phyloP scores from a whole-genome alignment of 2,329 filamentous ascomycete species.

The Verticillium zaregamsianum region DNA sequence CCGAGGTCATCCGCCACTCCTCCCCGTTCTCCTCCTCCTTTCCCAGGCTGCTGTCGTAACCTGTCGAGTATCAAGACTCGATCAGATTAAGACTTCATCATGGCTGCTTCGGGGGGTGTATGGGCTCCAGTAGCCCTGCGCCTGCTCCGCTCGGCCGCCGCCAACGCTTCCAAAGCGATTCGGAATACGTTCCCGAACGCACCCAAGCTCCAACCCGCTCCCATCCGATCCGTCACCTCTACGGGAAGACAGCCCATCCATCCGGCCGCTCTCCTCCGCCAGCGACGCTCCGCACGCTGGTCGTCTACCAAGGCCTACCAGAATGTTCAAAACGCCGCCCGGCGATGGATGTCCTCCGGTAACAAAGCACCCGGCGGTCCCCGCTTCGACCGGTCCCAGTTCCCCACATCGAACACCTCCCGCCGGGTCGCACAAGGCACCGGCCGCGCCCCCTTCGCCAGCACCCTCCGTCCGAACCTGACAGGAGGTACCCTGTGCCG shows the following conservation, averaged over 20 bases:
- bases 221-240: constrained; percentile 31
- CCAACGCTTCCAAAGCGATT: constrained; percentile 46
- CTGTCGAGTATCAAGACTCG: not conserved
- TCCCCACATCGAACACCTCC: constrained; percentile 44
- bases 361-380: constrained; percentile 21
- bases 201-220: constrained; percentile 38
- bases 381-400: constrained; percentile 43
- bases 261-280: constrained; percentile 43
- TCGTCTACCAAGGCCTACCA: constrained; percentile 39
- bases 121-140: constrained; percentile 54
- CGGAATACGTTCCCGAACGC: constrained; percentile 46
- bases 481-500: constrained; percentile 82
- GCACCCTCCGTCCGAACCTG: constrained; percentile 83
- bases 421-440: constrained; percentile 57
- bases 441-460: constrained; percentile 79
- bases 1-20: constrained; percentile 13
- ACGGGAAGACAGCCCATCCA: constrained; percentile 48
- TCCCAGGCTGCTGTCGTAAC: not conserved
- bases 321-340: constrained; percentile 40
- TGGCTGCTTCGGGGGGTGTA: constrained; percentile 54
- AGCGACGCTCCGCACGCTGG: constrained; percentile 43
- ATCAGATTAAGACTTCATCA: constrained; percentile 27
- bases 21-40: not conserved
- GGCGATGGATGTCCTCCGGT: constrained; percentile 46
- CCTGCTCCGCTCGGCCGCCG: constrained; percentile 47